These are phyloP conservation scores for Porcisia hertigi DNA, from an alignment of 208 protist species.

Conservation along the genomic window DNA sequence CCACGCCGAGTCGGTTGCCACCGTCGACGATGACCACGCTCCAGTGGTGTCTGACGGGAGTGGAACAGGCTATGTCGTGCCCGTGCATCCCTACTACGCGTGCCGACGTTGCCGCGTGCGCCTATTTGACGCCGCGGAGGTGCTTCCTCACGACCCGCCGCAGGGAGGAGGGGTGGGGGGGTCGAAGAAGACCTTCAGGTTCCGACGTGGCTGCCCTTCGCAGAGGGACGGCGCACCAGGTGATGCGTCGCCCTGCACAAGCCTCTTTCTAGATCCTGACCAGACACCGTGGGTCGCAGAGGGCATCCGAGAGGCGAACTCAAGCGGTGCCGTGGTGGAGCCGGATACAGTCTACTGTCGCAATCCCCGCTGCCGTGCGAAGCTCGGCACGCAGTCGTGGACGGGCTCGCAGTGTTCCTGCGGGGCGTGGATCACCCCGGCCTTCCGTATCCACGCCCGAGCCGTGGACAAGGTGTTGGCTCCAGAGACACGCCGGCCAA, in stretches of 20 bases:
- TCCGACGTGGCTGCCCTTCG: constrained; percentile 18
- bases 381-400: constrained; percentile 89
- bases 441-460: constrained; percentile 78
- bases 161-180: constrained; percentile 1
- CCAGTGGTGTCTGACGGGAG: not conserved
- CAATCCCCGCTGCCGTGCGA: constrained; percentile 57
- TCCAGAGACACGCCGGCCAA: not conserved
- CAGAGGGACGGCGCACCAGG: constrained; percentile 10
- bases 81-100: constrained; percentile 33
- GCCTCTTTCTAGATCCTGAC: constrained; percentile 85
- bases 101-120: constrained; percentile 61
- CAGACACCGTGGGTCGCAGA: constrained; percentile 63
- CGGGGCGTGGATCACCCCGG: constrained; percentile 81
- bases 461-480: constrained; percentile 54
- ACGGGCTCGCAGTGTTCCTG: constrained; percentile 82
- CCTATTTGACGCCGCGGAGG: constrained; percentile 49
- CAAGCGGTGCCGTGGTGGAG: constrained; percentile 37
- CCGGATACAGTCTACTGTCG: constrained; percentile 89
- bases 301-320: constrained; percentile 53
- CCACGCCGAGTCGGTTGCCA: not conserved
- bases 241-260: constrained; percentile 56
- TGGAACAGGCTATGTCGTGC: not conserved
- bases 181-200: constrained; percentile 54
- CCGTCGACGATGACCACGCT: not conserved
- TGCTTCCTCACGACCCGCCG: constrained; percentile 52